phyloP scores from a whole-genome alignment of 139 green algal species.

The Chlorella sp. region DNA sequence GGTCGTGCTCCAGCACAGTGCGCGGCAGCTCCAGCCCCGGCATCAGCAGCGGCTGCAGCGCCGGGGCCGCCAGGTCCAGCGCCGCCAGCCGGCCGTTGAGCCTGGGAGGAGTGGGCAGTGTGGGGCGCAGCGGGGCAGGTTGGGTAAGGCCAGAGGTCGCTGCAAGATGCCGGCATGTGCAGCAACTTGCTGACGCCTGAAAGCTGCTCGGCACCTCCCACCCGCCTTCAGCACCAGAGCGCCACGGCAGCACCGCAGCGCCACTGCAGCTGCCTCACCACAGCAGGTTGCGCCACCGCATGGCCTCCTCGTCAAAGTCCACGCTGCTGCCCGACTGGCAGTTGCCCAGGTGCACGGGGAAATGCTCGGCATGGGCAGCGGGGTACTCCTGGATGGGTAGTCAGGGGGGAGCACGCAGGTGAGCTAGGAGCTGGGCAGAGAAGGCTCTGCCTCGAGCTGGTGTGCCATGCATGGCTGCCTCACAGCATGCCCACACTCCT shows the following conservation, averaged over 20 bases:
- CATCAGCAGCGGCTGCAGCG: constrained; percentile 30
- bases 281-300: constrained; percentile 27
- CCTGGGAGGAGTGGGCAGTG: neutral
- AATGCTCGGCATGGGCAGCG: neutral
- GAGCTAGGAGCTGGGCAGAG: no score
- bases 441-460: no score
- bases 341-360: constrained; percentile 28
- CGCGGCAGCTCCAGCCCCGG: constrained; percentile 27
- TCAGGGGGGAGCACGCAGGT: no score
- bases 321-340: constrained; percentile 28
- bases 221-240: no score
- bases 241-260: neutral
- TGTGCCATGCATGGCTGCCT: no score
- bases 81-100: constrained; percentile 6
- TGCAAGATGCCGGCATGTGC: no score
- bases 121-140: no score
- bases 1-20: constrained; percentile 33
- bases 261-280: constrained; percentile 11
- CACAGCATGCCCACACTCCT: no score
- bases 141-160: no score
- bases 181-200: no score
- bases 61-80: neutral
- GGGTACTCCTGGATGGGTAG: constrained; percentile 28
- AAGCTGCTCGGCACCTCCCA: no score
- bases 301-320: constrained; percentile 7